Evolutionary conservation across 2,329 filamentous ascomycete genomes (phyloP).

Genomic region (Dichotomopilus funicola): DNA sequence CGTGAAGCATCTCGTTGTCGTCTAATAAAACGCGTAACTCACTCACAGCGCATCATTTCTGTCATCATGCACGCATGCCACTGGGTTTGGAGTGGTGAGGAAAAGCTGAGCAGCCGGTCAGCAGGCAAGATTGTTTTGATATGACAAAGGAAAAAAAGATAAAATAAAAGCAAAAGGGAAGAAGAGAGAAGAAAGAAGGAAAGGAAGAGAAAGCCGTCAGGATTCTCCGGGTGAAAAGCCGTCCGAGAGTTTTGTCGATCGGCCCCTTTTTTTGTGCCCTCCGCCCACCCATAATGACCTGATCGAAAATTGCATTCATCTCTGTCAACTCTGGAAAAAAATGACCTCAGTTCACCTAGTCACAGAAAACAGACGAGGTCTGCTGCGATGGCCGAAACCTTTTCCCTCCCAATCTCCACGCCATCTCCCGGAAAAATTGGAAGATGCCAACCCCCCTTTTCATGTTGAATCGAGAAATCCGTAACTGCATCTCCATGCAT

Average conservation of each 20-base stretch:
- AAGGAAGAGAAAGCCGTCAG: no score
- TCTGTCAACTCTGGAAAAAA: no score
- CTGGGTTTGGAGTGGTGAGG: no score
- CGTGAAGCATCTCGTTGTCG: slow-evolving; percentile 12
- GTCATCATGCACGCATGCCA: not conserved
- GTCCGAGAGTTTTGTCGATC: not conserved
- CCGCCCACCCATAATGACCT: slow-evolving; percentile 13
- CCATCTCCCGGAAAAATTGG: not conserved
- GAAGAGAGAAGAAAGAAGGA: not conserved
- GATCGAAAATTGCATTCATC: not conserved
- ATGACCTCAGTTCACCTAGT: no score
- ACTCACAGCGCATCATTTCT: not conserved
- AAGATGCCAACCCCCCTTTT: slow-evolving; percentile 3
- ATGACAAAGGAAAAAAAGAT: not conserved
- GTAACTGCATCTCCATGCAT: slow-evolving; percentile 12
- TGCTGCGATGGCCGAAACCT: no score
- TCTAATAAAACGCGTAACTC: not conserved
- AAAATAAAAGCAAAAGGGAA: slow-evolving; percentile 2
- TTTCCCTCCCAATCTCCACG: no score
- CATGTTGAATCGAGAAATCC: slow-evolving; percentile 8
- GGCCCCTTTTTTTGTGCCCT: slow-evolving; percentile 2
- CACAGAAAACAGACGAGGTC: no score
- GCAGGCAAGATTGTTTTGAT: not conserved
- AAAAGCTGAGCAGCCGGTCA: not conserved
- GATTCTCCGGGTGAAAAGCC: no score